phyloP scores from a whole-genome alignment of 768 basidiomycete species.

The Tulasnella sp. region DNA sequence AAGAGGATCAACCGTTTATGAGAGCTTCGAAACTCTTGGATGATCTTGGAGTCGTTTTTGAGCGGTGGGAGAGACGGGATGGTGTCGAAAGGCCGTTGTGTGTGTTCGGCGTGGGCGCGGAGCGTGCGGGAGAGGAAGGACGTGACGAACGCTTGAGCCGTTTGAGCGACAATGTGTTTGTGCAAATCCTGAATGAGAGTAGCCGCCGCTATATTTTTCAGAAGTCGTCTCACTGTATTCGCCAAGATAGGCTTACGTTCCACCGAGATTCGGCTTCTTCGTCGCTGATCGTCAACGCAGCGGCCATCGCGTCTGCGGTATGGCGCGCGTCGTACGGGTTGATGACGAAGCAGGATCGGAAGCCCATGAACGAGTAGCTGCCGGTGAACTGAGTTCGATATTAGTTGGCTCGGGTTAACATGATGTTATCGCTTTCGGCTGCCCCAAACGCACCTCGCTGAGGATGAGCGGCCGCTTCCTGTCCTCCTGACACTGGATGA shows the following conservation, averaged over 20 bases:
- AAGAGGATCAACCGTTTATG: slow-evolving; percentile 53
- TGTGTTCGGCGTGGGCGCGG: slow-evolving; percentile 61
- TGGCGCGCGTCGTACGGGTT: slow-evolving; percentile 79
- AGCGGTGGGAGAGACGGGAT: background rate
- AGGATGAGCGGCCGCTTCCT: slow-evolving; percentile 57
- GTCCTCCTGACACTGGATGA: slow-evolving; percentile 69
- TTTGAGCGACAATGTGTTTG: slow-evolving; percentile 75
- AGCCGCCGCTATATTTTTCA: background rate
- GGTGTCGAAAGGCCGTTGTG: slow-evolving; percentile 25
- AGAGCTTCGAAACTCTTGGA: slow-evolving; percentile 57
- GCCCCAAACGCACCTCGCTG: slow-evolving; percentile 46
- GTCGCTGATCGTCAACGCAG: slow-evolving; percentile 67
- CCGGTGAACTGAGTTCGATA: slow-evolving; percentile 54
- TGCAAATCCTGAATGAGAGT: slow-evolving; percentile 48
- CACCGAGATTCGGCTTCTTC: slow-evolving; percentile 64
- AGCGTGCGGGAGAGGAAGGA: slow-evolving; percentile 69
- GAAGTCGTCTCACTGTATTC: background rate
- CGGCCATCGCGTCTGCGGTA: slow-evolving; percentile 67
- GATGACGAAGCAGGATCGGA: slow-evolving; percentile 72
- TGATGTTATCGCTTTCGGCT: too few species aligned
- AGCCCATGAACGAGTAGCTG: slow-evolving; percentile 74
- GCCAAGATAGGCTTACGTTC: slow-evolving; percentile 36
- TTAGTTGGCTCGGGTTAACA: too few species aligned
- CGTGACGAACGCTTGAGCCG: slow-evolving; percentile 71
- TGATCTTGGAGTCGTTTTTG: slow-evolving; percentile 4